Conservation (phyloP, 257 asterid species). For the Fraxinus anomala region DNA sequence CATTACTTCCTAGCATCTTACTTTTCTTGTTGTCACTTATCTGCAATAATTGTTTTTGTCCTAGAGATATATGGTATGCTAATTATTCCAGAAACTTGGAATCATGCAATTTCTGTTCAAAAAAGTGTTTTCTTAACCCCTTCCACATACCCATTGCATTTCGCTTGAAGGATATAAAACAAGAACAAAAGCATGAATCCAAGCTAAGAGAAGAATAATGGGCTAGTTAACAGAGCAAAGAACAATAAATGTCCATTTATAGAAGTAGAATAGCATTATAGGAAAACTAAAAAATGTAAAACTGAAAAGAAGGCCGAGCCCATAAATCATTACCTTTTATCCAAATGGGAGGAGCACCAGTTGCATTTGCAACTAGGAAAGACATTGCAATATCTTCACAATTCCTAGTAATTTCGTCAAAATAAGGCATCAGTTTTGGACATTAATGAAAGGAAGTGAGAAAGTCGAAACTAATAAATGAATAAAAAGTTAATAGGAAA, state of each 20-base stretch:
- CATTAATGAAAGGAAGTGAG: constrained; percentile 10
- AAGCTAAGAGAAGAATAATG: background rate
- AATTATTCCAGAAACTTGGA: background rate
- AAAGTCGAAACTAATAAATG: background rate
- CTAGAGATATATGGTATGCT: background rate
- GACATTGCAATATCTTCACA: constrained; percentile 97
- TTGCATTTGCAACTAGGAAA: constrained; percentile 82
- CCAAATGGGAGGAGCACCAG: constrained; percentile 87
- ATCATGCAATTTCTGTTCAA: background rate
- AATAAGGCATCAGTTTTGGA: constrained; percentile 7
- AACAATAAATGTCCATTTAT: background rate
- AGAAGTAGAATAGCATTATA: background rate
- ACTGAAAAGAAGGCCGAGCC: background rate
- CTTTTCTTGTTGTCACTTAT: background rate
- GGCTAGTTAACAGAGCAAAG: background rate
- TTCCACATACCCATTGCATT: background rate
- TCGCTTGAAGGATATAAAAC: background rate
- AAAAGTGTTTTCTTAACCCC: background rate
- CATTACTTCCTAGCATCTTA: background rate
- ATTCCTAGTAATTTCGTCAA: constrained; percentile 47
- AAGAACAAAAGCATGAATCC: constrained; percentile 1
- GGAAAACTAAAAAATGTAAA: background rate
- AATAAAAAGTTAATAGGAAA: background rate
- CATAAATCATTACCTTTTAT: constrained; percentile 58
- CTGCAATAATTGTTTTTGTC: background rate